Evolutionary conservation across 2,329 filamentous ascomycete species (phyloP).

Genomic region (Diaporthe caulivora): DNA sequence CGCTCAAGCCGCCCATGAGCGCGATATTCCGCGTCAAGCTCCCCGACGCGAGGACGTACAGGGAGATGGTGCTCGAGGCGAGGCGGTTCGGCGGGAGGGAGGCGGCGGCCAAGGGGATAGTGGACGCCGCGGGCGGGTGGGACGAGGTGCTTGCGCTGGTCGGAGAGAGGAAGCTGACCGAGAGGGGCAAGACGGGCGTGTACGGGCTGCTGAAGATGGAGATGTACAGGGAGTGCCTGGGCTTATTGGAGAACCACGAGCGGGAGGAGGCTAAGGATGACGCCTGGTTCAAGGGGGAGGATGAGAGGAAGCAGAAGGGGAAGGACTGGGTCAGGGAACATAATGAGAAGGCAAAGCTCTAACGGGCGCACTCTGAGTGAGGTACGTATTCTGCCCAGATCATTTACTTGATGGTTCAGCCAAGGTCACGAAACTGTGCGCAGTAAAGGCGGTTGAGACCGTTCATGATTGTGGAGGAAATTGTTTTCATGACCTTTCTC

Average conservation of each 20-base stretch:
- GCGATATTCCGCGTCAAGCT: slow-evolving; percentile 81
- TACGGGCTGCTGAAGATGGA: slow-evolving; percentile 81
- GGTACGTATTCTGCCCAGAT: neutral
- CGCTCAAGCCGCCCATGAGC: slow-evolving; percentile 81
- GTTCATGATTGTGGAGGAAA: neutral
- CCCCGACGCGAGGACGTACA: slow-evolving; percentile 63
- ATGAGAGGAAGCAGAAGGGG: slow-evolving; percentile 57
- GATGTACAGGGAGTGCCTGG: slow-evolving; percentile 78
- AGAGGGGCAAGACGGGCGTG: slow-evolving; percentile 73
- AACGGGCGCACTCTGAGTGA: slow-evolving; percentile 15
- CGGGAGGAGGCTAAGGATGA: slow-evolving; percentile 63
- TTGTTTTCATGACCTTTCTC: neutral
- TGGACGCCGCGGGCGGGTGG: slow-evolving; percentile 75
- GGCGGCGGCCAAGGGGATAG: slow-evolving; percentile 74
- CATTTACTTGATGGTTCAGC: too few species aligned
- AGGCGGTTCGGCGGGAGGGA: slow-evolving; percentile 73
- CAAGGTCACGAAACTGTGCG: neutral
- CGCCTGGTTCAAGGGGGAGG: slow-evolving; percentile 53
- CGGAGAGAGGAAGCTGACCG: slow-evolving; percentile 67
- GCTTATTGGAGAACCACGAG: slow-evolving; percentile 65
- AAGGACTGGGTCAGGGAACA: slow-evolving; percentile 60
- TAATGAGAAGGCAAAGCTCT: slow-evolving; percentile 57
- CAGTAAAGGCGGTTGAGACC: neutral
- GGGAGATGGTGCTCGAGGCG: slow-evolving; percentile 79
- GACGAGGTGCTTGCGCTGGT: slow-evolving; percentile 74